Conservation (phyloP, 2,329 filamentous ascomycete genomes). For the Juglanconis oblonga region DNA sequence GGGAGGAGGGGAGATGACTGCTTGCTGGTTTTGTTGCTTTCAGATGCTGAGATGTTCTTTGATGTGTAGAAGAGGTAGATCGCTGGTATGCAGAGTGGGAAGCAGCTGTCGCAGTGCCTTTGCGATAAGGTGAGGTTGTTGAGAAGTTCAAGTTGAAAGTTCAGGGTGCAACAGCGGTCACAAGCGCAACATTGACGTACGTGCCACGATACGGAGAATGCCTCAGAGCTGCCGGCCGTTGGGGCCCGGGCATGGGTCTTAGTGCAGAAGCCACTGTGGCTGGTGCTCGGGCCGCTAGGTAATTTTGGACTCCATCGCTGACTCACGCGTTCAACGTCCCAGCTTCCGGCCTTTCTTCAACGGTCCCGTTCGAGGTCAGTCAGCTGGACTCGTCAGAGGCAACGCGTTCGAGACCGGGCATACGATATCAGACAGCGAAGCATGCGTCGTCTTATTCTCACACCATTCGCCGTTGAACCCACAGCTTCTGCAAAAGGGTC, state of each 20-base stretch:
- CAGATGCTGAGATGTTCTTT: neutral
- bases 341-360: neutral
- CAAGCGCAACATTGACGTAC: slow-evolving; percentile 6
- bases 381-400: neutral
- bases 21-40: neutral
- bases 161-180: slow-evolving; percentile 1
- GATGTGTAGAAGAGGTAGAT: neutral
- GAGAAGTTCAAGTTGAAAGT: neutral
- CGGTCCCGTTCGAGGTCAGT: neutral
- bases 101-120: neutral
- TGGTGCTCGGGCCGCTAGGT: neutral
- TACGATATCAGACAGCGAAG: neutral
- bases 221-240: neutral
- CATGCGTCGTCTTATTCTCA: too few relatives aligned
- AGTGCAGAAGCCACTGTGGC: neutral
- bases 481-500: too few relatives aligned
- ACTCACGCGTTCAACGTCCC: neutral
- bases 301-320: neutral
- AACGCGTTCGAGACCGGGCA: neutral
- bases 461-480: too few relatives aligned
- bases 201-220: neutral
- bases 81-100: neutral
- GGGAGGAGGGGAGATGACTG: neutral
- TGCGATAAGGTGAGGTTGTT: neutral
- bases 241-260: neutral